Evolutionary conservation across 2,329 filamentous ascomycete genomes (phyloP).

Genomic region (Ceratocystis diversiconidia): DNA sequence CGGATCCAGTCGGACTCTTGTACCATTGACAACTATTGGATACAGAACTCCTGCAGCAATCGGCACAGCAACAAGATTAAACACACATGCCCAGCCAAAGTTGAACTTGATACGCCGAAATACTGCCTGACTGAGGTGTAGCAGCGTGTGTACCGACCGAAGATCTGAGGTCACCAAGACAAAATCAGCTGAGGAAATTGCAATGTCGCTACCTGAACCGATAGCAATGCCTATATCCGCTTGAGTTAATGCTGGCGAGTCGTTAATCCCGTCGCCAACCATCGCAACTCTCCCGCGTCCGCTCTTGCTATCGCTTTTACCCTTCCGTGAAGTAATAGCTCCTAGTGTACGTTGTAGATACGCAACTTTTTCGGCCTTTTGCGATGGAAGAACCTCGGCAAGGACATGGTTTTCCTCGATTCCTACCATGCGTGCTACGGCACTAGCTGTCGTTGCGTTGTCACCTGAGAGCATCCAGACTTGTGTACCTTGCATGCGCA

Average conservation of each 20-base stretch:
- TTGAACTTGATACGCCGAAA: constrained; percentile 72
- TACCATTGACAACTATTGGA: constrained; percentile 33
- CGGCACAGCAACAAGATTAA: constrained; percentile 65
- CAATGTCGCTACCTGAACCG: constrained; percentile 70
- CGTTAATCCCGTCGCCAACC: constrained; percentile 83
- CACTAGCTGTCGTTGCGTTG: constrained; percentile 68
- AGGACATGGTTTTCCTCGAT: constrained; percentile 64
- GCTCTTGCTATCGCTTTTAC: constrained; percentile 19
- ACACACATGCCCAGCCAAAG: constrained; percentile 72
- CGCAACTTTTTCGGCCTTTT: constrained; percentile 62
- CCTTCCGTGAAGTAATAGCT: constrained; percentile 22
- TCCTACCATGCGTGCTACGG: constrained; percentile 61
- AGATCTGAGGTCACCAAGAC: constrained; percentile 65
- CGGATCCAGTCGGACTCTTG: constrained; percentile 53
- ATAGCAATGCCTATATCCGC: constrained; percentile 78
- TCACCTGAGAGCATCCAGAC: constrained; percentile 93
- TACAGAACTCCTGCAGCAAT: constrained; percentile 71
- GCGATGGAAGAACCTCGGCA: constrained; percentile 69
- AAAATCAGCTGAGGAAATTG: constrained; percentile 67
- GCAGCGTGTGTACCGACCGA: constrained; percentile 54
- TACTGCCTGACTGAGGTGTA: constrained; percentile 55
- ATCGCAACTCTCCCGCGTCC: constrained; percentile 52
- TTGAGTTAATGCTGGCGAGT: constrained; percentile 64
- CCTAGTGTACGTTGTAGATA: constrained; percentile 43
- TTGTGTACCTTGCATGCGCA: constrained; percentile 51